These are phyloP conservation scores for Puccinellia tenuiflora DNA, from an alignment of 176 grass and related monocot species.

Conservation along the genomic window DNA sequence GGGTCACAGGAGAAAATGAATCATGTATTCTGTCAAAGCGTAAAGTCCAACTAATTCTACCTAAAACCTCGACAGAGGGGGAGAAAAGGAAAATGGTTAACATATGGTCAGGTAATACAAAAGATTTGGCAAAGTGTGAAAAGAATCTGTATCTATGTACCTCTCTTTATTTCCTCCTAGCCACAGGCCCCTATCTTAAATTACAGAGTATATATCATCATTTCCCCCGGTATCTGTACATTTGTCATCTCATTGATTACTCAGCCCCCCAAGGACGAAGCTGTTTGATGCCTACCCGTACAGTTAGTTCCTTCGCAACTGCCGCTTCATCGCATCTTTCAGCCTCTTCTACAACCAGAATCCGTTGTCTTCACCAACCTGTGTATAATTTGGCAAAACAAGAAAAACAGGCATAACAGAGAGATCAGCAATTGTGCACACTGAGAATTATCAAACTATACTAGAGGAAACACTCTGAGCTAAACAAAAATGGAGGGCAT, in stretches of 20 bases:
- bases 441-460: not conserved
- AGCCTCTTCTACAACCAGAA: slow-evolving; percentile 13
- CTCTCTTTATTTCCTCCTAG: slow-evolving; percentile 65
- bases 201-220: slow-evolving; percentile 49
- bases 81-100: slow-evolving; percentile 31
- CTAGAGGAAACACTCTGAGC: not conserved
- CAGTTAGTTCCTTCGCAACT: slow-evolving; percentile 36
- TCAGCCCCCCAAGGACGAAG: slow-evolving; percentile 12
- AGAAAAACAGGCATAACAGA: not conserved
- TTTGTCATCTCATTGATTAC: slow-evolving; percentile 55
- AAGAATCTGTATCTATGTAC: slow-evolving; percentile 67
- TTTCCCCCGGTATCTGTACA: slow-evolving; percentile 72
- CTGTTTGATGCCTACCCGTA: slow-evolving; percentile 32
- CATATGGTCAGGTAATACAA: slow-evolving; percentile 35
- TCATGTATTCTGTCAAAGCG: slow-evolving; percentile 11
- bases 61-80: slow-evolving; percentile 23
- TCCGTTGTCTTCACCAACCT: slow-evolving; percentile 18
- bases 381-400: slow-evolving; percentile 4
- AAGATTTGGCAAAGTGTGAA: slow-evolving; percentile 29
- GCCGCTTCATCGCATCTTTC: slow-evolving; percentile 12
- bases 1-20: not conserved
- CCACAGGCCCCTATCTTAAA: slow-evolving; percentile 37
- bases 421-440: not conserved
- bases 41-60: slow-evolving; percentile 18
- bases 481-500: not conserved